These are phyloP conservation scores for Syzygium aqueum DNA, from an alignment of 345 rosid species.

Conservation along the genomic window DNA sequence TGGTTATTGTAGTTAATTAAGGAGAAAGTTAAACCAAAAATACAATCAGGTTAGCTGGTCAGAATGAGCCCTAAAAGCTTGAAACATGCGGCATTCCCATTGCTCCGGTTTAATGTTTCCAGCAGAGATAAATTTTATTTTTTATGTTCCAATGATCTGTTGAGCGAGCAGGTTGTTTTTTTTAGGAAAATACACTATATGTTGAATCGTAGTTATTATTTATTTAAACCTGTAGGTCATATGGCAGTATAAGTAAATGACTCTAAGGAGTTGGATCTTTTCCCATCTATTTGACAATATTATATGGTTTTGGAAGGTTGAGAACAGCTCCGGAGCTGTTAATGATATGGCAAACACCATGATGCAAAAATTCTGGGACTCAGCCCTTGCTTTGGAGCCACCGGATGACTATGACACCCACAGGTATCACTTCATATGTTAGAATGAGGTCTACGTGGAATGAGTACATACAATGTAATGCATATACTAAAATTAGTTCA, in stretches of 20 bases:
- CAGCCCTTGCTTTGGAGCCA: constrained; percentile 87
- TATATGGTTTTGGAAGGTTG: constrained; percentile 40
- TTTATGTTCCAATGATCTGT: neutral
- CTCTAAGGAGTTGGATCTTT: neutral
- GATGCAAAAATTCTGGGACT: constrained; percentile 99
- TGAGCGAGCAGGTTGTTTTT: neutral
- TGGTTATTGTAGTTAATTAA: neutral
- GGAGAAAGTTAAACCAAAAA: neutral
- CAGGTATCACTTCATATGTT: constrained; percentile 38
- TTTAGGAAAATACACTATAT: neutral
- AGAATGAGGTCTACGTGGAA: neutral
- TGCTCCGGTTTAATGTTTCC: neutral
- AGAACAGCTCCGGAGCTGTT: constrained; percentile 77
- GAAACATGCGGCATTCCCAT: neutral
- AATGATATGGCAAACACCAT: constrained; percentile 87
- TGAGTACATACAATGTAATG: neutral
- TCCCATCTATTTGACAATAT: neutral
- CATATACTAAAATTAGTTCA: neutral
- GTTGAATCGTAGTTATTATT: neutral
- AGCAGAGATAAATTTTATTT: neutral
- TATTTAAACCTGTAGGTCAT: neutral
- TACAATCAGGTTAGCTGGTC: neutral
- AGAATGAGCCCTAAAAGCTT: neutral
- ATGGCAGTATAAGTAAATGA: neutral
- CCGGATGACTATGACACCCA: constrained; percentile 82